These are phyloP conservation scores for Echinosophora koreensis DNA, from an alignment of 306 rosid species.

Conservation along the genomic window DNA sequence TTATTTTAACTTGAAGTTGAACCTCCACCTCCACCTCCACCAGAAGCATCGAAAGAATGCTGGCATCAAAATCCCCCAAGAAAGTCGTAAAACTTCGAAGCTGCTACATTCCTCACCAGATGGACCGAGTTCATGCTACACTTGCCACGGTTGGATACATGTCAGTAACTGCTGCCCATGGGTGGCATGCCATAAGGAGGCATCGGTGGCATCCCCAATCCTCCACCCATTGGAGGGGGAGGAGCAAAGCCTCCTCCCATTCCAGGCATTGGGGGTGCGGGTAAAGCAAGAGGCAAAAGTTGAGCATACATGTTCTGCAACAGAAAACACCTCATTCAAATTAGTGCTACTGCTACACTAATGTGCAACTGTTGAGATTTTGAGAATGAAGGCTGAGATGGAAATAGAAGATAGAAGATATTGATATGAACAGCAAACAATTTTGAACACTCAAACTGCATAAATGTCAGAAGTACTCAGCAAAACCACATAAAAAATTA, in stretches of 20 bases:
- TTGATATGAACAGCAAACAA: slow-evolving; percentile 13
- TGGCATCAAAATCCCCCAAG: slow-evolving; percentile 52
- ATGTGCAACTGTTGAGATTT: slow-evolving; percentile 16
- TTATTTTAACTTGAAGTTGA: slow-evolving; percentile 58
- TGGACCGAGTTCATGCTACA: slow-evolving; percentile 40
- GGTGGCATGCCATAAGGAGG: slow-evolving; percentile 99
- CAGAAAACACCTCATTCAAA: slow-evolving; percentile 41
- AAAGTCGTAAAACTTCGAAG: slow-evolving; percentile 47
- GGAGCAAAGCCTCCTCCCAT: slow-evolving; percentile 87
- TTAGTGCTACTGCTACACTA: slow-evolving; percentile 16
- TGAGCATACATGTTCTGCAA: slow-evolving; percentile 99
- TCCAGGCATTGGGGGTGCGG: slow-evolving; percentile 99
- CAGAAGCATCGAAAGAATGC: slow-evolving; percentile 50
- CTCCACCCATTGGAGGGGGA: slow-evolving; percentile 87
- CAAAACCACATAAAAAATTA: slow-evolving; percentile 9
- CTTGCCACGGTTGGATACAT: slow-evolving; percentile 18
- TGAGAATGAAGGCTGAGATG: slow-evolving; percentile 11
- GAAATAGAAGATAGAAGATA: not conserved
- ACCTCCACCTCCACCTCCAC: slow-evolving; percentile 54
- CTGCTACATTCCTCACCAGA: slow-evolving; percentile 53
- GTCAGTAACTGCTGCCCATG: slow-evolving; percentile 90
- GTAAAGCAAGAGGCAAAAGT: slow-evolving; percentile 96
- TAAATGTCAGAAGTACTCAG: slow-evolving; percentile 1
- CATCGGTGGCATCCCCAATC: slow-evolving; percentile 99
- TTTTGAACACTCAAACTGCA: slow-evolving; percentile 24